Percentiles rank a stretch among this genome's conserved stretches.
Evolutionary conservation across 129 eudicot genomes (phyloP).

Genomic region (Cynara cardunculus): DNA sequence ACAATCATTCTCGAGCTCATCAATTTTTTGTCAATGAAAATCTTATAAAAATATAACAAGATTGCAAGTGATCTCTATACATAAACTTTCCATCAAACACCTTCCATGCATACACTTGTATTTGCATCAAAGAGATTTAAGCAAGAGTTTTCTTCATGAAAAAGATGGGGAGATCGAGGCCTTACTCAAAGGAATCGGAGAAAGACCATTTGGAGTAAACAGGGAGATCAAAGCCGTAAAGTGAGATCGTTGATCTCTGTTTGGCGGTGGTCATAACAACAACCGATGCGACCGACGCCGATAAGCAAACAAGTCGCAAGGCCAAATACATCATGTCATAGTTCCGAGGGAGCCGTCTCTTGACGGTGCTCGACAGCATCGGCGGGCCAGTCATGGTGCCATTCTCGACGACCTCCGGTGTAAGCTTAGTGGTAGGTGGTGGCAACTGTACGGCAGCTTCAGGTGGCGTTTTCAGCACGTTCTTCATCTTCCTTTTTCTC

Average conservation of each 20-base stretch:
- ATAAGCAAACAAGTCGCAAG: constrained; percentile 49
- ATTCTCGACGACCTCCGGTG: constrained; percentile 1
- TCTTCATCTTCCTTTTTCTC: constrained; percentile 3
- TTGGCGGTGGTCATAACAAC: constrained; percentile 61
- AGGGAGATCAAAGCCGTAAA: constrained; percentile 70
- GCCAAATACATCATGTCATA: constrained; percentile 33
- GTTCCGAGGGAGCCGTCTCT: constrained; percentile 25
- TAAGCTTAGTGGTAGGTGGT: constrained; percentile 30
- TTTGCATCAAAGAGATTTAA: neutral
- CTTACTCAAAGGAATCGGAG: constrained; percentile 82
- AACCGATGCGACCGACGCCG: constrained; percentile 44
- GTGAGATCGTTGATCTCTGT: constrained; percentile 52
- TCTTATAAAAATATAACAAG: neutral
- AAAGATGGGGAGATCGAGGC: too few relatives aligned
- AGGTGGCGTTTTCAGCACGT: constrained; percentile 24
- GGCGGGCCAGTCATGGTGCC: constrained; percentile 25
- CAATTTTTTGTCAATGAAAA: neutral
- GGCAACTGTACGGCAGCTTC: constrained; percentile 37
- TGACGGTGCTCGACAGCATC: neutral
- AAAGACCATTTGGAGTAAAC: constrained; percentile 88
- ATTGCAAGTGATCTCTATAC: too few relatives aligned
- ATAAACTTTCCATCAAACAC: neutral
- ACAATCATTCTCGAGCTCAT: neutral
- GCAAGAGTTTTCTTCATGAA: too few relatives aligned
- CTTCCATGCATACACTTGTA: neutral